phyloP scores from a whole-genome alignment of 2,329 filamentous ascomycete species.

The Colletotrichum sp. region DNA sequence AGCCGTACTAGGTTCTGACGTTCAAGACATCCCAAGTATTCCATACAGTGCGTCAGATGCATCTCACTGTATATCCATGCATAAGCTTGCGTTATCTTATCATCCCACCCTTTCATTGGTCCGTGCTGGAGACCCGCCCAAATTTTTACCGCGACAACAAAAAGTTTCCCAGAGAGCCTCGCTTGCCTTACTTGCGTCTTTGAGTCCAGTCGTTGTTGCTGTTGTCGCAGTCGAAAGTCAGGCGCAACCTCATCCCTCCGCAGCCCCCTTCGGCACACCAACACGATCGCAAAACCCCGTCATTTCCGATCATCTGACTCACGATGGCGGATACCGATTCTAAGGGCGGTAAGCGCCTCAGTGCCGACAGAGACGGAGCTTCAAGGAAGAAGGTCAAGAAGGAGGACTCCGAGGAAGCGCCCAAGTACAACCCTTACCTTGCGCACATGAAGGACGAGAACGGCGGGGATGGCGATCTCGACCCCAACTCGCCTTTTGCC shows the following conservation, averaged over 20 bases:
- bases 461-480: slow-evolving; percentile 30
- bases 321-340: slow-evolving; percentile 43
- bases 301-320: background rate
- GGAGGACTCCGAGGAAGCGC: slow-evolving; percentile 32
- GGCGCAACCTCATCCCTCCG: slow-evolving; percentile 10
- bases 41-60: background rate
- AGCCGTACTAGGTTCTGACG: background rate
- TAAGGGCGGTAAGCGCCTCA: slow-evolving; percentile 48
- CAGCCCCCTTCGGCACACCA: background rate
- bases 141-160: slow-evolving; percentile 21
- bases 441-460: slow-evolving; percentile 79
- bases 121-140: slow-evolving; percentile 2
- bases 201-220: background rate
- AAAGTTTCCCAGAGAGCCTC: slow-evolving; percentile 16
- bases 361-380: slow-evolving; percentile 46
- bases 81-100: slow-evolving; percentile 15
- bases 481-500: slow-evolving; percentile 56
- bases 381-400: slow-evolving; percentile 51
- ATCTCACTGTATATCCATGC: background rate
- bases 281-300: background rate
- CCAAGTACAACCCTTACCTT: slow-evolving; percentile 80
- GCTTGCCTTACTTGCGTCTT: background rate
- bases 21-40: background rate
- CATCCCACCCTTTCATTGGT: slow-evolving; percentile 12
- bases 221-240: background rate